These are phyloP conservation scores for Filobasidium floriforme DNA, from an alignment of 768 basidiomycete genomes.

Conservation along the genomic window DNA sequence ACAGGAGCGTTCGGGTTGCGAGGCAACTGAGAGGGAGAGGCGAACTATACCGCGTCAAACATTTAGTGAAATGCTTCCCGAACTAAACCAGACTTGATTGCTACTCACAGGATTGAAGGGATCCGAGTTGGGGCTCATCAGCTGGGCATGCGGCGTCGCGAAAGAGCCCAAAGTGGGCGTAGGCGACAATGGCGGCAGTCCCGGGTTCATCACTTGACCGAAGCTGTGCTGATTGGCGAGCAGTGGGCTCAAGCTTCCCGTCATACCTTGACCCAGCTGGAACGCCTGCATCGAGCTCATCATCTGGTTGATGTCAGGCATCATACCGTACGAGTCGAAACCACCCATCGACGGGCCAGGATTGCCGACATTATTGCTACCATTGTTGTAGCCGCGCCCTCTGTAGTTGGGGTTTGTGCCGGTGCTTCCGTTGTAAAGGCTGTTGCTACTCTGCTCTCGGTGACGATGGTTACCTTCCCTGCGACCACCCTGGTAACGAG, in stretches of 20 bases:
- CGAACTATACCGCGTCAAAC: slow-evolving; percentile 7
- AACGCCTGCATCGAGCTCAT: slow-evolving; percentile 26
- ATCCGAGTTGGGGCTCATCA: slow-evolving; percentile 43
- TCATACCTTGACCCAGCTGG: slow-evolving; percentile 24
- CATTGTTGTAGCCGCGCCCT: slow-evolving; percentile 2
- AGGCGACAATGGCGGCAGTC: slow-evolving; percentile 22
- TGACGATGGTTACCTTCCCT: background rate
- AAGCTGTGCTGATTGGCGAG: slow-evolving; percentile 33
- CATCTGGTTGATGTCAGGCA: slow-evolving; percentile 17
- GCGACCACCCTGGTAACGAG: background rate
- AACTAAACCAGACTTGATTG: background rate
- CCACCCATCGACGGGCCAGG: slow-evolving; percentile 11
- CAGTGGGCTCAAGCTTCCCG: slow-evolving; percentile 29
- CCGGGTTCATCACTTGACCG: slow-evolving; percentile 31
- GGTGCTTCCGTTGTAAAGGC: background rate
- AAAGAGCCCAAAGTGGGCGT: slow-evolving; percentile 33
- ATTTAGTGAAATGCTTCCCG: background rate
- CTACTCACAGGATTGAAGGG: slow-evolving; percentile 44
- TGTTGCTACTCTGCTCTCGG: slow-evolving; percentile 5
- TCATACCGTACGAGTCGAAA: slow-evolving; percentile 3
- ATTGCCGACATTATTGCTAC: slow-evolving; percentile 8
- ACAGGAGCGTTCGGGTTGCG: slow-evolving; percentile 3
- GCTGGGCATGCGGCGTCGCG: slow-evolving; percentile 31
- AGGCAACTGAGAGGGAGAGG: slow-evolving; percentile 15
- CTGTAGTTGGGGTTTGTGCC: background rate